Base-by-base conservation (phyloP, 805 yeast species). In the Yarrowia divulgata region DNA sequence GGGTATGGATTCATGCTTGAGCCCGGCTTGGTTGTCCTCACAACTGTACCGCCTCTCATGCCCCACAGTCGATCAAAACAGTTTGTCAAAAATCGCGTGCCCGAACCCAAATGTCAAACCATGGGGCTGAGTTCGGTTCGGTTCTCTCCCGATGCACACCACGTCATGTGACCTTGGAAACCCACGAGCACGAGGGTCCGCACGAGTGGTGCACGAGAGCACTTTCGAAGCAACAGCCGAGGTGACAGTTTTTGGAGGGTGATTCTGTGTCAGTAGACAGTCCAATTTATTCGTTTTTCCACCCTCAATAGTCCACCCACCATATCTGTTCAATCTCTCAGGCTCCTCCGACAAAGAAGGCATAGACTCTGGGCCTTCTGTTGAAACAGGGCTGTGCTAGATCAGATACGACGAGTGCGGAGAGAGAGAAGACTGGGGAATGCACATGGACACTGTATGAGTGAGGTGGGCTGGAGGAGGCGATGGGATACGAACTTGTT, bases 41-140 rank as follows among this genome's bases (percentile, higher is more conserved):
- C 37, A 34, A 7, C 29, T 4, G 29, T 23, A 2, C 16, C 2
- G 42, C 42, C 16, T 39, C 35, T 13, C n/a, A 18, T 18, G 16
- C 40, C 57, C 57, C 57, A n/a, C 57, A 18, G 57, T 6, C 57
- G 57, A 52, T 52, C 57, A 34, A 40, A 52, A 52, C 57, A 48
- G 52, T 6, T 13, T 2, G 29, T 52, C 42, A 18, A 52, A 52
- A 52, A 52, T 52, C 57, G 57, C 57, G 57, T 52, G 57, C 57
- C 29, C 42, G 6, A 52, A 52, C 57, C 42, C 57, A 52, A 52
- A 52, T 18, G 57, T 18, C 12, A 52, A 52, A 52, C 54, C 42
- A 52, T 52, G 57, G 40, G 55, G 55, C 55, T 50, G 55, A 50
- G 55, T 48, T 29, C 35, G n/a, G 39, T 29, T 48, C 35, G 39